Base-by-base conservation (phyloP, 208 protist genomes). In the Leishmania braziliensis region DNA sequence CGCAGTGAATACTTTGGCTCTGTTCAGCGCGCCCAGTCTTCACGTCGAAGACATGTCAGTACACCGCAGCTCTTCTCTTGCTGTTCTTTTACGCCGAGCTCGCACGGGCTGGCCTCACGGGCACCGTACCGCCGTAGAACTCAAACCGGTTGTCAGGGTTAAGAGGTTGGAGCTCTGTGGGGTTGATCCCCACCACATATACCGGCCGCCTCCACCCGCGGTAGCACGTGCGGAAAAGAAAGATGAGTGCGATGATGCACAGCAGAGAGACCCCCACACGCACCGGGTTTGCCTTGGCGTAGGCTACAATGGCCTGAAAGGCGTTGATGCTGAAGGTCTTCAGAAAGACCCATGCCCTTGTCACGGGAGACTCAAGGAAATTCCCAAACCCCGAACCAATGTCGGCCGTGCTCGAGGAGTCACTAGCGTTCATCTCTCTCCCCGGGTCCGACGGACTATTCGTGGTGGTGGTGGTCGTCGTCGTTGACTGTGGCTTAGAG, bases 131-230 rank as follows among this genome's bases (percentile, higher is more conserved):
- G 51, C 88, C 88, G 79, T 91, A 91, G 58, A 76, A 46, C 26
- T 77, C 77, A 39, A 68, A 82, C 18, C 53, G 68, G 0, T 76
- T 56, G 23, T 63, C 80, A 1, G 48, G 12, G 74, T 86, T 82
- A 26, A 92, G 79, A 16, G 86, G 85, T 48, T 90, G 65, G 26
- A 92, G 83, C 79, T 92, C 89, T 9, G 80, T 70, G 1, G 87
- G 89, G 72, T 89, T 79, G 58, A 88, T 81, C 50, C 89, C 89
- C 0, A 86, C 89, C 23, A 90, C 89, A 76, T 87, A 87, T 54
- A 85, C 72, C 53, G 86, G 85, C 56, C 51, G 75, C 65, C 66
- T 82, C 84, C 82, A 92, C 75, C 81, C 63, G 48, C 78, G 69
- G 39, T 79, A 81, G 46, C 75, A 81, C 26, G 73, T 86, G 54